Evolutionary conservation across 306 rosid species (phyloP).

Genomic region (Begonia peltatifolia): DNA sequence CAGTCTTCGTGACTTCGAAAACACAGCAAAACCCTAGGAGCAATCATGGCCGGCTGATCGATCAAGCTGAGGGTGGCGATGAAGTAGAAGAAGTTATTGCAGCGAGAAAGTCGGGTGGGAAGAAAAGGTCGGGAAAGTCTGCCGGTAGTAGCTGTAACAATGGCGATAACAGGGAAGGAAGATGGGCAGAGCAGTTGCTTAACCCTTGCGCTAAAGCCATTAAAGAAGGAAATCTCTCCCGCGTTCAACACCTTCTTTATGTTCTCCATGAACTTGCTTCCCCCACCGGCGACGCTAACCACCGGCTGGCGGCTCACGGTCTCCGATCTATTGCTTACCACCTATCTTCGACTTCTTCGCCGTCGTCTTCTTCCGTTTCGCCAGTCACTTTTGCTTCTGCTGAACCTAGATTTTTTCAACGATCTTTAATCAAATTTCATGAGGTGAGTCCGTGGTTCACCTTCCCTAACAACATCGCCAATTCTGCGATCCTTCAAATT

Average conservation of each 20-base stretch:
- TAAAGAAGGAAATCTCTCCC: conserved; percentile 30
- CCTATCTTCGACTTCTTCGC: conserved; percentile 22
- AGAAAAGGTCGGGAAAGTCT: conserved; percentile 29
- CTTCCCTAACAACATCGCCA: conserved; percentile 27
- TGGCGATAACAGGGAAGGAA: conserved; percentile 64
- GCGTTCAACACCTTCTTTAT: conserved; percentile 70
- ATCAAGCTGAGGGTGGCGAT: conserved; percentile 23
- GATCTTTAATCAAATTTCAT: conserved; percentile 55
- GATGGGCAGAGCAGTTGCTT: conserved; percentile 77
- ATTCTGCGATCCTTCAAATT: conserved; percentile 45
- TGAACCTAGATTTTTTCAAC: conserved; percentile 51
- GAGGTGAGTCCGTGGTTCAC: conserved; percentile 92
- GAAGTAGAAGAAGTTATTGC: neutral
- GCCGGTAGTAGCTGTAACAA: conserved; percentile 42
- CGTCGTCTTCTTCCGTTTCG: conserved; percentile 13
- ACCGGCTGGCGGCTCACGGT: conserved; percentile 67
- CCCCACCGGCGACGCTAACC: conserved; percentile 68
- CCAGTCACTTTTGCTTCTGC: conserved; percentile 41
- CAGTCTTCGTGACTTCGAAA: conserved; percentile 21
- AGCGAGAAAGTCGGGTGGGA: conserved; percentile 35
- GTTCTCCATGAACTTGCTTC: conserved; percentile 85
- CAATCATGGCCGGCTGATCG: conserved; percentile 18
- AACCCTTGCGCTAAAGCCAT: conserved; percentile 80
- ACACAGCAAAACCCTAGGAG: conserved; percentile 20
- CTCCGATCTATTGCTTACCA: conserved; percentile 46